These are phyloP conservation scores for Peronospora farinosa DNA, from an alignment of 352 stramenopile species.

Conservation along the genomic window DNA sequence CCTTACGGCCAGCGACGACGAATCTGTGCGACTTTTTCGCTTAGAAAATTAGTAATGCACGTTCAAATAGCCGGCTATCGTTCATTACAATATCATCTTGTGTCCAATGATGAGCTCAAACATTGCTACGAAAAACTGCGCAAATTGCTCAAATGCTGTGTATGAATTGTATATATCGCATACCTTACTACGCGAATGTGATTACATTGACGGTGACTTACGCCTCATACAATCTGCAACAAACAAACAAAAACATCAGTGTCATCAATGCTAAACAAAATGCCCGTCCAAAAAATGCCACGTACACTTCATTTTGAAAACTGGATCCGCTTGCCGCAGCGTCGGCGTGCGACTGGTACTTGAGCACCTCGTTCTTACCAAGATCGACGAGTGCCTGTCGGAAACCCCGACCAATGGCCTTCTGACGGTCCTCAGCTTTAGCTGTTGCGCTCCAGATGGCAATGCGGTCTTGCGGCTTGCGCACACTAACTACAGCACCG, in stretches of 20 bases:
- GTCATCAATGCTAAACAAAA: background rate
- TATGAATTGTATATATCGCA: conserved; percentile 34
- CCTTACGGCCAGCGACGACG: conserved; percentile 78
- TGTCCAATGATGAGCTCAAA: conserved; percentile 3
- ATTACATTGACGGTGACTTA: conserved; percentile 61
- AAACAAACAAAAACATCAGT: conserved; percentile 11
- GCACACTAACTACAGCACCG: conserved; percentile 92
- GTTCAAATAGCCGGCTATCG: conserved; percentile 7
- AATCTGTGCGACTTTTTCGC: conserved; percentile 71
- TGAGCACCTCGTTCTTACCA: conserved; percentile 84
- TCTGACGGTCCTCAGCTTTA: conserved; percentile 63
- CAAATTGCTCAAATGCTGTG: conserved; percentile 24
- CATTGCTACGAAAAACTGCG: background rate
- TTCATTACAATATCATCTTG: background rate
- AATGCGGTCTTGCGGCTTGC: conserved; percentile 93
- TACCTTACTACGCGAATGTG: conserved; percentile 41
- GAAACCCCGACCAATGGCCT: conserved; percentile 76
- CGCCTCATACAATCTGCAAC: conserved; percentile 77
- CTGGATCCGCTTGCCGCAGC: conserved; percentile 82
- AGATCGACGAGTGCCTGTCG: conserved; percentile 74
- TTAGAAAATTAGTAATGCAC: conserved; percentile 39
- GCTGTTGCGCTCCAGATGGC: conserved; percentile 91
- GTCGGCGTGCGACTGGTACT: conserved; percentile 86
- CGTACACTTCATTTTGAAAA: conserved; percentile 90
- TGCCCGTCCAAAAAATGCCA: background rate